Conservation (phyloP, 1,139 yeast species). For the Magnusiomyces ingens region DNA sequence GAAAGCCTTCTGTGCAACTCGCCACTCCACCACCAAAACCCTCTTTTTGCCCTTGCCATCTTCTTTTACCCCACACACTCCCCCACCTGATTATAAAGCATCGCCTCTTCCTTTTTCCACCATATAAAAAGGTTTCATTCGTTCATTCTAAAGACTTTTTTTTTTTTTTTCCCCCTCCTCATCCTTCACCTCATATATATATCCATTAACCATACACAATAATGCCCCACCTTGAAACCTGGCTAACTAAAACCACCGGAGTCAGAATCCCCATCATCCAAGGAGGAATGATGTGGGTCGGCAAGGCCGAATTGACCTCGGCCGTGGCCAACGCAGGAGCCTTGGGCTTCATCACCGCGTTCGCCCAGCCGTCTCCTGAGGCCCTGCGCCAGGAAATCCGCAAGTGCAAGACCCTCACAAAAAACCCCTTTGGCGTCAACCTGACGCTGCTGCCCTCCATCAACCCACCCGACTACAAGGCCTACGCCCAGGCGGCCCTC, state of each 20-base stretch:
- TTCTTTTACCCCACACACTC: too few relatives aligned
- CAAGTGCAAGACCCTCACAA: constrained; percentile 22
- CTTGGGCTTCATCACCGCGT: constrained; percentile 33
- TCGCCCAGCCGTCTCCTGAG: constrained; percentile 32
- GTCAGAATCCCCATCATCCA: constrained; percentile 35
- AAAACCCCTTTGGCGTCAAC: constrained; percentile 33
- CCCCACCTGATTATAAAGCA: too few relatives aligned
- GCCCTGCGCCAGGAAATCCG: constrained; percentile 29
- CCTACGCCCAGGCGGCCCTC: constrained; percentile 31
- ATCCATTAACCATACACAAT: background rate
- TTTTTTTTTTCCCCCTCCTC: background rate
- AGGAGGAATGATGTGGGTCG: constrained; percentile 33
- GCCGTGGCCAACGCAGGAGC: constrained; percentile 37
- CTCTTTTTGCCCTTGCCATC: too few relatives aligned
- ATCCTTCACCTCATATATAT: background rate
- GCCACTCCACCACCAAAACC: too few relatives aligned
- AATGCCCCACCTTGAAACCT: constrained; percentile 26
- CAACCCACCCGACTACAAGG: constrained; percentile 32
- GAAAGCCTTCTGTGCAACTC: too few relatives aligned
- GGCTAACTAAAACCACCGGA: constrained; percentile 31
- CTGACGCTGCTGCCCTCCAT: constrained; percentile 34
- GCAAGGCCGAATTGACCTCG: constrained; percentile 30
- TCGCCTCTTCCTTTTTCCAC: too few relatives aligned
- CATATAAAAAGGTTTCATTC: too few relatives aligned
- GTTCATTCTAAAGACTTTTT: too few relatives aligned